phyloP scores from a whole-genome alignment of 805 yeast genomes.

The Candida nitratophila region DNA sequence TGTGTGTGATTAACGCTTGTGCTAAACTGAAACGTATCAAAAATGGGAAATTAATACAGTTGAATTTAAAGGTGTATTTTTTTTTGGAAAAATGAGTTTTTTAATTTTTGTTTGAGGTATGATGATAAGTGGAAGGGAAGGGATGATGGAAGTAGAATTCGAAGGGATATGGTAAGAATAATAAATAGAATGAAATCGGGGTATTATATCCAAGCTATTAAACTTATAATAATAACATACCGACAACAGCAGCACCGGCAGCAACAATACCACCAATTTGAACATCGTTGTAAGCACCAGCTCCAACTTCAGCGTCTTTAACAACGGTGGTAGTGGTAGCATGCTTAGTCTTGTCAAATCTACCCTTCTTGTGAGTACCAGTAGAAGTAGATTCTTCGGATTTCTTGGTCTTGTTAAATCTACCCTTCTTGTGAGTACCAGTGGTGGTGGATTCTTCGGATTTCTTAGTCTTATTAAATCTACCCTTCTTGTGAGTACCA shows the following conservation, averaged over 20 bases:
- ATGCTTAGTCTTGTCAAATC: constrained; percentile 38
- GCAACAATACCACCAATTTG: constrained; percentile 10
- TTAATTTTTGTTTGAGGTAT: no score
- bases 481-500: constrained; percentile 40
- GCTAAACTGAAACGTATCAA: no score
- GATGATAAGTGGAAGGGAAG: no score
- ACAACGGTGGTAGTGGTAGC: constrained; percentile 33
- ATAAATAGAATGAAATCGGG: no score
- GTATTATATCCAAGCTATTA: no score
- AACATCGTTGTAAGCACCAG: constrained; percentile 18
- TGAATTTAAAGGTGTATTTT: no score
- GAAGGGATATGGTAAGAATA: not conserved
- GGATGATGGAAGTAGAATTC: no score
- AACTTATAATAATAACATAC: constrained; percentile 10
- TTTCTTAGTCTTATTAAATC: constrained; percentile 41
- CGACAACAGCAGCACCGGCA: constrained; percentile 13
- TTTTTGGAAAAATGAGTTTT: no score
- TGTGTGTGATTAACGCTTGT: no score
- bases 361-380: constrained; percentile 36
- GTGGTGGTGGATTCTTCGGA: constrained; percentile 32
- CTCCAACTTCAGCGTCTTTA: constrained; percentile 16
- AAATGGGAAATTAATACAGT: no score
- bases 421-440: constrained; percentile 51
- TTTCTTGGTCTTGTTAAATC: constrained; percentile 37
- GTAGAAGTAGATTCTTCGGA: constrained; percentile 19